These are phyloP conservation scores for Huntiella savannae DNA, from an alignment of 2,329 filamentous ascomycete genomes.

Conservation along the genomic window DNA sequence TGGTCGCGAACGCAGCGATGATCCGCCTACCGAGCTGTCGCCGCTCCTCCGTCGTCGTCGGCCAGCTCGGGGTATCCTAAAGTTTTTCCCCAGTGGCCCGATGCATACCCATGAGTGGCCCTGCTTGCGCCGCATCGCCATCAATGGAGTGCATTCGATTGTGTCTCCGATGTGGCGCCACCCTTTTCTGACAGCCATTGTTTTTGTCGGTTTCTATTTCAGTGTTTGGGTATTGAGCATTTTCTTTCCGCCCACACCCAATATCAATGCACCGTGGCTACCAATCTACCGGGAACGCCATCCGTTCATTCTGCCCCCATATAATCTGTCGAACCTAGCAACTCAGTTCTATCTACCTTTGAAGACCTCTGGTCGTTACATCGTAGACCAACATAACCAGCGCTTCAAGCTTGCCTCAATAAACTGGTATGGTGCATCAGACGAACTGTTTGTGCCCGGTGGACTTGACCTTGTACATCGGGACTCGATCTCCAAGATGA, in stretches of 20 bases:
- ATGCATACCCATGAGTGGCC: neutral
- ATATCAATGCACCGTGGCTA: conserved; percentile 23
- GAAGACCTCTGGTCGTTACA: conserved; percentile 36
- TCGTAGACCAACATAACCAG: conserved; percentile 36
- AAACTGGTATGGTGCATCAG: conserved; percentile 55
- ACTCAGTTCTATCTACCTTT: conserved; percentile 35
- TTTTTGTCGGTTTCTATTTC: conserved; percentile 2
- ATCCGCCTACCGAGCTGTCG: conserved; percentile 9
- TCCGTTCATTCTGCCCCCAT: conserved; percentile 29
- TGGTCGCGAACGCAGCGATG: neutral
- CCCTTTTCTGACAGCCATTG: conserved; percentile 2
- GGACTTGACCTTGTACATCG: conserved; percentile 46
- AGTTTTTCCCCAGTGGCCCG: neutral
- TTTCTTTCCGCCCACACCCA: conserved; percentile 6
- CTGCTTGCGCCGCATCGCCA: neutral
- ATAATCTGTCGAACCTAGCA: conserved; percentile 23
- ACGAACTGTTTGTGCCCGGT: conserved; percentile 44
- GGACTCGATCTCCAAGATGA: conserved; percentile 37
- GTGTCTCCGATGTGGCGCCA: conserved; percentile 2
- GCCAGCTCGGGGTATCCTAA: neutral
- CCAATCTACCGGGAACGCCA: conserved; percentile 25
- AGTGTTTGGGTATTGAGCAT: conserved; percentile 5
- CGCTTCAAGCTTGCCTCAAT: conserved; percentile 44
- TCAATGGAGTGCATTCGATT: neutral
- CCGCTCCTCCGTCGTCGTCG: conserved; percentile 4